phyloP scores from a whole-genome alignment of 2,329 filamentous ascomycete genomes.

The Colletotrichum shisoi region DNA sequence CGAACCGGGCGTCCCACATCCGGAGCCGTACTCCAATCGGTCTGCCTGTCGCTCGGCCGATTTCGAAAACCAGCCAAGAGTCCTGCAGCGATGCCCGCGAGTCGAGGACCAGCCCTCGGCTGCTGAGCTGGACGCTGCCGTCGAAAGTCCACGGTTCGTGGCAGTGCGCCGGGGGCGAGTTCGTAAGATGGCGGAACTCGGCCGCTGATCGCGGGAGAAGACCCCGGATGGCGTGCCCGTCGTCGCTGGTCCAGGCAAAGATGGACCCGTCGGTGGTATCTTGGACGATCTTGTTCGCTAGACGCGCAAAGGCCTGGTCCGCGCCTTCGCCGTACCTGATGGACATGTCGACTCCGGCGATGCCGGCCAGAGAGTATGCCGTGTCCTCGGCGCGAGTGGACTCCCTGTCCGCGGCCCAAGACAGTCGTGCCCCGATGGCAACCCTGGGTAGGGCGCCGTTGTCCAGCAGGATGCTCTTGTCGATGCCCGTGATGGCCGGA shows the following conservation, averaged over 20 bases:
- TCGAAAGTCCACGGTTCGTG: background rate
- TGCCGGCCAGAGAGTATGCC: constrained; percentile 43
- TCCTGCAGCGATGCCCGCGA: background rate
- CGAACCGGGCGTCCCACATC: too few species aligned
- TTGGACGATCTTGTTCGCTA: constrained; percentile 19
- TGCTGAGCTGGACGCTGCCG: background rate
- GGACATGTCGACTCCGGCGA: constrained; percentile 44
- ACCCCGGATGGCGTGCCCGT: background rate
- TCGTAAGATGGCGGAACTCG: background rate
- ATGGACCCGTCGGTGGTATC: constrained; percentile 9
- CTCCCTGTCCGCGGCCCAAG: constrained; percentile 42
- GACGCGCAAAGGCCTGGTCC: constrained; percentile 39
- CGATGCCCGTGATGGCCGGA: constrained; percentile 1
- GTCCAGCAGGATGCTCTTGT: background rate
- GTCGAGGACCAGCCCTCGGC: background rate
- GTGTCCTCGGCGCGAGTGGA: constrained; percentile 41
- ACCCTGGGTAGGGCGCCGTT: constrained; percentile 32
- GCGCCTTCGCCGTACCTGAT: constrained; percentile 44
- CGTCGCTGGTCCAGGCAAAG: constrained; percentile 8
- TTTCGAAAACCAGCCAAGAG: background rate
- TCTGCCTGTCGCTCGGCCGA: background rate
- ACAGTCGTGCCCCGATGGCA: constrained; percentile 43
- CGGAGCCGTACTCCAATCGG: too few species aligned
- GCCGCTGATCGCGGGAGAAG: background rate
- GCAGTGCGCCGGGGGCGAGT: accelerated